Evolutionary conservation across 306 rosid genomes (phyloP), one percentile per base, ranked within the genome.

Genomic region (Echinosophora koreensis): DNA sequence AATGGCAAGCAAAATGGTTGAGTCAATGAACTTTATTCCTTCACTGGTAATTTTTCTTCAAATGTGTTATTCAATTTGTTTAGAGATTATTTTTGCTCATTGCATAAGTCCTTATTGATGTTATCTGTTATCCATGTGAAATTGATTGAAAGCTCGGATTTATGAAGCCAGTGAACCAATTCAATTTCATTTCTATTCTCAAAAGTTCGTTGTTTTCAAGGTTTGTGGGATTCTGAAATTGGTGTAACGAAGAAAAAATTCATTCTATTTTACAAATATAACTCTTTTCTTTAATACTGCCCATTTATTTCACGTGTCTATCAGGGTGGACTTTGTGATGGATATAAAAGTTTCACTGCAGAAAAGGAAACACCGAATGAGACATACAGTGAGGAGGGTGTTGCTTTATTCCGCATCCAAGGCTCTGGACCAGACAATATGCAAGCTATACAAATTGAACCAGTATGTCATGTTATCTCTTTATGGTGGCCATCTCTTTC

Each of bases 381-480:
- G 65, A 96, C 99, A 54, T 96, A 92, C 76, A 85, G 76, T 30
- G 98, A 79, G 74, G 97, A 91, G 41, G 90, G 94, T 46, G 73
- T 93, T 71, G 99, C 97, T 39, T 83, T 96, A 71, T 92, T 96
- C 80, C 93, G 99, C 76, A 88, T 96, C 72, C 99, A 96, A 81
- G 99, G 99, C 82, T 66, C 93, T 56, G 99, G 98, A 69, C 92
- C 99, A 14, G 98, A 96, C 13, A 96, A 89, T 84, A n/a, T 96
- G 99, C 99, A 96, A 86, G 98, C 99, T 66, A 93, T 92, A 83
- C 99, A 96, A 93, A 93, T 93, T 44, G 94, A 93, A 37, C 55
- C 96, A 3, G 99, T 96, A 76, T 38, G 92, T 60, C 66, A 30
- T 64, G 64, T 69, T 69, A 59, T 62, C 61, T 78, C 22, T 71